Percentiles rank a stretch among this genome's conserved stretches.
These are phyloP conservation scores for Exobasidium cylindrosporum DNA, from an alignment of 1,284 basidiomycete genomes.

Conservation along the genomic window DNA sequence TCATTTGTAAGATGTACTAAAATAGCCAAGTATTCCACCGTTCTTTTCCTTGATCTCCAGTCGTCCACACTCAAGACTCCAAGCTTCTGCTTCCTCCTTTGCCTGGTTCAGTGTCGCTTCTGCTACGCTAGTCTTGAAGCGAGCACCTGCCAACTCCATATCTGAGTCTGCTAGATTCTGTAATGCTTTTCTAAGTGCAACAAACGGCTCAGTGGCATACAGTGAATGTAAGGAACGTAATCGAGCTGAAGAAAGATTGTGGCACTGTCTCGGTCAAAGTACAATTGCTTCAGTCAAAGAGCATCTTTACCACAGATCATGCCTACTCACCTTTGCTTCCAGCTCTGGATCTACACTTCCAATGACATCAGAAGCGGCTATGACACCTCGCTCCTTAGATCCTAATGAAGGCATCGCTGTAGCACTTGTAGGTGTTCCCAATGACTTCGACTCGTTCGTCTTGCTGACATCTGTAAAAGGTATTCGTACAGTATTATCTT, in stretches of 20 bases:
- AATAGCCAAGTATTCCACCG: conserved; percentile 1
- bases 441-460: too few relatives aligned
- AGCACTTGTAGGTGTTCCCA: too few relatives aligned
- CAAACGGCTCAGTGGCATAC: neutral
- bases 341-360: neutral
- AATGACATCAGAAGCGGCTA: too few relatives aligned
- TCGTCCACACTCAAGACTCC: conserved; percentile 4
- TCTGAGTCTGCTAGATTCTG: conserved; percentile 5
- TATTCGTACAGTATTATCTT: too few relatives aligned
- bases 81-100: conserved; percentile 11
- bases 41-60: conserved; percentile 1
- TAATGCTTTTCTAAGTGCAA: neutral
- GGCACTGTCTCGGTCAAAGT: too few relatives aligned
- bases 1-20: too few relatives aligned
- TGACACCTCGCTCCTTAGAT: too few relatives aligned
- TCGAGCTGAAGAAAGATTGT: neutral
- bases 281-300: too few relatives aligned
- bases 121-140: conserved; percentile 1
- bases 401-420: too few relatives aligned
- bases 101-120: conserved; percentile 3
- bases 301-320: too few relatives aligned
- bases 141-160: conserved; percentile 7
- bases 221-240: neutral
- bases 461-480: too few relatives aligned
- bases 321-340: neutral